Evolutionary conservation across 306 rosid genomes (phyloP).

Genomic region (Trifolium dubium): DNA sequence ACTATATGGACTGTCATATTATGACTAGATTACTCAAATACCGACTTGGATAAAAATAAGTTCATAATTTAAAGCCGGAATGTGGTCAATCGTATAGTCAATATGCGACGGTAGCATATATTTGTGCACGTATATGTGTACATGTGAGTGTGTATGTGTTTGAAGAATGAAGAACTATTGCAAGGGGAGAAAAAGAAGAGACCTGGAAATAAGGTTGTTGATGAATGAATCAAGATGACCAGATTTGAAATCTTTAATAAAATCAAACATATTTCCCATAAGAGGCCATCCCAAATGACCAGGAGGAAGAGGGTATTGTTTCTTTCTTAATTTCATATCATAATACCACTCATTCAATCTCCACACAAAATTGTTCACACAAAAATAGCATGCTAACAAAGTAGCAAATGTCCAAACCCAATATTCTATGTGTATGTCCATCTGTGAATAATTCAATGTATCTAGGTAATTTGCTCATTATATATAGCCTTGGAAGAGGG

Average conservation of each 20-base stretch:
- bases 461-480: background rate
- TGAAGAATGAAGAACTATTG: no score
- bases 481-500: background rate
- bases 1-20: no score
- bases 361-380: background rate
- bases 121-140: no score
- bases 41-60: no score
- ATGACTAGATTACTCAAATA: no score
- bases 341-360: slow-evolving; percentile 22
- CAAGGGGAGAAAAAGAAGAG: background rate
- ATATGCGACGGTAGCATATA: no score
- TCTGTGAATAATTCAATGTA: background rate
- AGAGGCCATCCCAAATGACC: slow-evolving; percentile 18
- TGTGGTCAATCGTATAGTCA: no score
- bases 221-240: slow-evolving; percentile 14
- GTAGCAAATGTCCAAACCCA: background rate
- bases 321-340: background rate
- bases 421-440: background rate
- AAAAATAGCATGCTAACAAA: background rate
- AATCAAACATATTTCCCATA: background rate
- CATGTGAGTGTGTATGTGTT: no score
- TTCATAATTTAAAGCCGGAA: no score
- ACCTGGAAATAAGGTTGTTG: slow-evolving; percentile 21
- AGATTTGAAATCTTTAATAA: slow-evolving; percentile 10
- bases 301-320: background rate